phyloP scores from a whole-genome alignment of 192 early-diverging fungal genomes.

The Entophlyctis luteolus region DNA sequence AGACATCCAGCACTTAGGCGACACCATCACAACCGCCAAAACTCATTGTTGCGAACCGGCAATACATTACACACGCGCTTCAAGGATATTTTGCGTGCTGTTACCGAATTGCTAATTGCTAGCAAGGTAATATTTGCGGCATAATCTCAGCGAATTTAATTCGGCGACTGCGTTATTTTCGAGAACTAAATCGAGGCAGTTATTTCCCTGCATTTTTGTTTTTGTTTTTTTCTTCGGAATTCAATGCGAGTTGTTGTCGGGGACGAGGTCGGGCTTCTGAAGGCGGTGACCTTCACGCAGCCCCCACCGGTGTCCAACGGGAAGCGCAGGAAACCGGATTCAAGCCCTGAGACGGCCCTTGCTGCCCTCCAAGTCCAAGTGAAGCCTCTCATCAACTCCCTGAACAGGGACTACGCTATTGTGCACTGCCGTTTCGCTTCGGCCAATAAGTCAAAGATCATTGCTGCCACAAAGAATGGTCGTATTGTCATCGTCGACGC shows the following conservation, averaged over 20 bases:
- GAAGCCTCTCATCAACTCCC: not conserved
- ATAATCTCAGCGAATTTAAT: no score
- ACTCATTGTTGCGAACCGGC: no score
- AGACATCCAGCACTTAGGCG: no score
- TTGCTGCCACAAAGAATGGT: constrained; percentile 35
- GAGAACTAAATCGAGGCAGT: no score
- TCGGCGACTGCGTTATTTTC: no score
- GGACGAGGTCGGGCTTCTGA: constrained; percentile 7
- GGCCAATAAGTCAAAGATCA: not conserved
- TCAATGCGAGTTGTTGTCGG: constrained; percentile 1
- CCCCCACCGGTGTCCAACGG: not conserved
- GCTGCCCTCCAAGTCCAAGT: not conserved
- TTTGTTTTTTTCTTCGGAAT: no score
- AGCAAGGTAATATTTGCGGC: no score
- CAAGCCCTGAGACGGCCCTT: not conserved
- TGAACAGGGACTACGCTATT: not conserved
- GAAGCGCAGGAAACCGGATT: not conserved
- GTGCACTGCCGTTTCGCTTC: not conserved
- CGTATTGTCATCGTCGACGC: constrained; percentile 24
- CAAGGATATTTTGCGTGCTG: no score
- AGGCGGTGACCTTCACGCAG: not conserved
- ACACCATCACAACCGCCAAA: no score
- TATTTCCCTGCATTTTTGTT: no score
- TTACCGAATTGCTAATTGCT: no score
- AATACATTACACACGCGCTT: no score